A percentile compares a stretch with the other conserved stretches of the same genome.
These are phyloP conservation scores for Phialocephala sp. DNA, from an alignment of 2,329 filamentous ascomycete genomes.

Conservation along the genomic window DNA sequence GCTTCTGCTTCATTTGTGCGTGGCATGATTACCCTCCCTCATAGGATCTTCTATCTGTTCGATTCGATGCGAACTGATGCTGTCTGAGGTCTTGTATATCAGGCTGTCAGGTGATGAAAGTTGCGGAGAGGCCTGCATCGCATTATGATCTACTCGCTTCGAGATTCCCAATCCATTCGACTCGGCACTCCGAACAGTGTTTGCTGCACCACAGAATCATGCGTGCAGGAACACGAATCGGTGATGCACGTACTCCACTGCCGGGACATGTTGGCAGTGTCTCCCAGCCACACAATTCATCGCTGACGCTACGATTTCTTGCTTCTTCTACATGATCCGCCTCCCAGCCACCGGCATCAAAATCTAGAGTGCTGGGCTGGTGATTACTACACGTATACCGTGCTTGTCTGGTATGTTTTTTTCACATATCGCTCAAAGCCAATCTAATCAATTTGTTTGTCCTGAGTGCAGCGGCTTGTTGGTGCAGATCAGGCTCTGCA, in stretches of 20 bases:
- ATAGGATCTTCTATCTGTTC: not conserved
- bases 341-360: constrained; percentile 20
- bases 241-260: not conserved
- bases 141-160: constrained; percentile 2
- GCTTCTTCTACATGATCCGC: not conserved
- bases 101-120: not conserved
- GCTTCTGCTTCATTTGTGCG: constrained; percentile 75
- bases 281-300: constrained; percentile 20
- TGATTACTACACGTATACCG: too few species aligned
- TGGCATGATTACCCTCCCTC: constrained; percentile 56
- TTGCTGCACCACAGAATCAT: constrained; percentile 7
- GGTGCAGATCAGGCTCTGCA: constrained; percentile 20
- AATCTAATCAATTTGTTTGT: not conserved
- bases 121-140: not conserved
- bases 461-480: constrained; percentile 5
- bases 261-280: constrained; percentile 15
- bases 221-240: not conserved
- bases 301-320: constrained; percentile 8
- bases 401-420: constrained; percentile 2
- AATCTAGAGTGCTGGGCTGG: not conserved
- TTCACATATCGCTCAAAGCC: not conserved
- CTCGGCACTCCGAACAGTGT: not conserved
- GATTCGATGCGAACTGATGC: not conserved
- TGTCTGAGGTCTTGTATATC: too few species aligned
- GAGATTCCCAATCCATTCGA: not conserved